A percentile compares a stretch with the other conserved stretches of the same genome.
Evolutionary conservation across 2,329 filamentous ascomycete genomes (phyloP).

Genomic region (Lecanicillium sp.): DNA sequence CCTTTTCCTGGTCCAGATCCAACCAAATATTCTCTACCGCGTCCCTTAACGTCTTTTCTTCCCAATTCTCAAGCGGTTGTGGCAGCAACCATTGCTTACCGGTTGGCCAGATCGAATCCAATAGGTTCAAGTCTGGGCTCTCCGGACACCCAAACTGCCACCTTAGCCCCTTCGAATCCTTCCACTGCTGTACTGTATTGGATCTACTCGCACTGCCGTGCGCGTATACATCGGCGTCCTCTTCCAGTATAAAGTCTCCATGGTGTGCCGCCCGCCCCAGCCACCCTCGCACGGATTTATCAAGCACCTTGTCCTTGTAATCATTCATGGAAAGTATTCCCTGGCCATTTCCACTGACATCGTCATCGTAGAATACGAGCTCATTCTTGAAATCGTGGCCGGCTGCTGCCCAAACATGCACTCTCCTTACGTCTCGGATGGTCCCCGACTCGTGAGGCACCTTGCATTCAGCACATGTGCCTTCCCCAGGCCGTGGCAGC

Average conservation of each 20-base stretch:
- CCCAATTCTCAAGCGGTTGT: slow-evolving; percentile 20
- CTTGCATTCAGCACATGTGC: slow-evolving; percentile 20
- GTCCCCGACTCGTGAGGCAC: slow-evolving; percentile 16
- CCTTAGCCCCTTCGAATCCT: slow-evolving; percentile 22
- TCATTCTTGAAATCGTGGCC: slow-evolving; percentile 30
- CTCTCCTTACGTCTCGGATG: slow-evolving; percentile 24
- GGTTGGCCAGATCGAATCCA: slow-evolving; percentile 26
- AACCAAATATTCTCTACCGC: slow-evolving; percentile 18
- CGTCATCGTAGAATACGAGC: slow-evolving; percentile 28
- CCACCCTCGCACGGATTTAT: slow-evolving; percentile 26
- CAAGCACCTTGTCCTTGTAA: slow-evolving; percentile 26
- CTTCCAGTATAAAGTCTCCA: slow-evolving; percentile 23
- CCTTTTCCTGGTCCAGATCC: slow-evolving; percentile 19
- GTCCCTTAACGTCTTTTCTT: slow-evolving; percentile 22
- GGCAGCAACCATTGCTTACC: slow-evolving; percentile 25
- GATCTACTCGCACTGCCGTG: slow-evolving; percentile 27
- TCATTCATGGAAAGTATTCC: slow-evolving; percentile 26
- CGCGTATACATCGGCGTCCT: slow-evolving; percentile 26
- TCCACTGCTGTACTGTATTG: slow-evolving; percentile 28
- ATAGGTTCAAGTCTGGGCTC: slow-evolving; percentile 27
- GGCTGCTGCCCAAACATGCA: slow-evolving; percentile 27
- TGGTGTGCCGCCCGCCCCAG: slow-evolving; percentile 9
- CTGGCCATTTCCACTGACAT: slow-evolving; percentile 22
- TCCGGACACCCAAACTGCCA: slow-evolving; percentile 28
- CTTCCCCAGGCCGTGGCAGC: slow-evolving; percentile 25